A percentile compares a stretch with the other conserved stretches of the same genome.
phyloP scores from a whole-genome alignment of 768 basidiomycete species.

The Collybiopsis luxurians region DNA sequence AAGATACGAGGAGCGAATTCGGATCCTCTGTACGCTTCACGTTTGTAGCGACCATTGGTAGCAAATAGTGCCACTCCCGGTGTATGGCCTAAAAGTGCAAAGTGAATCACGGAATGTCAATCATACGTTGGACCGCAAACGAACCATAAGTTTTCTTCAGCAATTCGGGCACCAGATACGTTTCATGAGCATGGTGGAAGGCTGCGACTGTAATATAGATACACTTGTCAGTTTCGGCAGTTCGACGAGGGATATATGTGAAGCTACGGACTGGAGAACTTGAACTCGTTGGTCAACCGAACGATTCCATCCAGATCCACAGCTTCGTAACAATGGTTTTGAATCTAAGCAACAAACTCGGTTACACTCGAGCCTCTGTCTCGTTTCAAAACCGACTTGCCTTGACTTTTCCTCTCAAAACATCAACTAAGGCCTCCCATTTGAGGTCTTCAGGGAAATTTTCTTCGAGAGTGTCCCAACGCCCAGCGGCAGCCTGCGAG shows the following conservation, averaged over 20 bases:
- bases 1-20: constrained; percentile 76
- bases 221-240: constrained; percentile 25
- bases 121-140: background rate
- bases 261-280: constrained; percentile 27
- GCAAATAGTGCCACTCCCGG: constrained; percentile 82
- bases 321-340: constrained; percentile 56
- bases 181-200: constrained; percentile 78
- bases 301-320: constrained; percentile 72
- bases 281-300: constrained; percentile 23
- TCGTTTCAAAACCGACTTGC: constrained; percentile 22
- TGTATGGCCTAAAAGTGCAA: constrained; percentile 39
- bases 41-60: constrained; percentile 49
- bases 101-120: background rate
- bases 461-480: constrained; percentile 45
- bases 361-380: background rate
- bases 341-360: constrained; percentile 32
- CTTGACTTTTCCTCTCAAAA: constrained; percentile 75
- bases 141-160: constrained; percentile 68
- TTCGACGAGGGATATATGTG: background rate
- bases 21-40: constrained; percentile 75
- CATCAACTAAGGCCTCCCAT: constrained; percentile 74
- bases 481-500: constrained; percentile 34
- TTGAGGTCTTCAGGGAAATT: constrained; percentile 65
- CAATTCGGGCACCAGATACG: constrained; percentile 79
- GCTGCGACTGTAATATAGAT: constrained; percentile 71